phyloP scores from a whole-genome alignment of 352 stramenopile genomes.

The Phytopythium boreale region DNA sequence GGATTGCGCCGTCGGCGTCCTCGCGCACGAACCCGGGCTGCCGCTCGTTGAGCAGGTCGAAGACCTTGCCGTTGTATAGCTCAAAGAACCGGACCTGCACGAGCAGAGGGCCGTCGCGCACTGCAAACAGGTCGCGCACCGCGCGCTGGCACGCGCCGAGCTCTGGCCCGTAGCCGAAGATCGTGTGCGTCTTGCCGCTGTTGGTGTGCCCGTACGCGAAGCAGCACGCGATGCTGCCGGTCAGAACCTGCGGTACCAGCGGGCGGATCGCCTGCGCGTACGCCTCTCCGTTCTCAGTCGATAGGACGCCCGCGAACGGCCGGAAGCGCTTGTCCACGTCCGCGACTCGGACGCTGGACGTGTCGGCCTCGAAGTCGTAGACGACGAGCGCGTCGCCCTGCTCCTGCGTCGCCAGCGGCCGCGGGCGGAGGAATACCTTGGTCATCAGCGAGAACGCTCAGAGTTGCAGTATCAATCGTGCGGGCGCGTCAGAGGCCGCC shows the following conservation, averaged over 20 bases:
- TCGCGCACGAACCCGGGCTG: constrained; percentile 44
- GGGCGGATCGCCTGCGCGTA: constrained; percentile 30
- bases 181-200: constrained; percentile 62
- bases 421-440: constrained; percentile 37
- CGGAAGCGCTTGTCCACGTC: constrained; percentile 22
- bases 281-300: constrained; percentile 23
- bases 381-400: constrained; percentile 16
- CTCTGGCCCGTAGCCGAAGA: constrained; percentile 49
- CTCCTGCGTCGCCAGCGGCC: constrained; percentile 26
- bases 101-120: constrained; percentile 11
- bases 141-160: constrained; percentile 38
- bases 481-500: no score
- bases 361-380: constrained; percentile 14
- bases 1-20: constrained; percentile 36
- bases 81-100: constrained; percentile 57
- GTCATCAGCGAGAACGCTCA: no score
- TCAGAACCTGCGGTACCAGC: constrained; percentile 21
- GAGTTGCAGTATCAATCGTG: no score
- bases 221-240: constrained; percentile 39
- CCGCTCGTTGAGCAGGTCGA: constrained; percentile 45
- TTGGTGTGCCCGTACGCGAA: constrained; percentile 63
- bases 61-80: constrained; percentile 57
- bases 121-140: constrained; percentile 30
- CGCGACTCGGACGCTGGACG: not conserved
- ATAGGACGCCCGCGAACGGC: constrained; percentile 34